Conservation (phyloP, 371 early-diverging fungal species). For the Entomophthora muscae region DNA sequence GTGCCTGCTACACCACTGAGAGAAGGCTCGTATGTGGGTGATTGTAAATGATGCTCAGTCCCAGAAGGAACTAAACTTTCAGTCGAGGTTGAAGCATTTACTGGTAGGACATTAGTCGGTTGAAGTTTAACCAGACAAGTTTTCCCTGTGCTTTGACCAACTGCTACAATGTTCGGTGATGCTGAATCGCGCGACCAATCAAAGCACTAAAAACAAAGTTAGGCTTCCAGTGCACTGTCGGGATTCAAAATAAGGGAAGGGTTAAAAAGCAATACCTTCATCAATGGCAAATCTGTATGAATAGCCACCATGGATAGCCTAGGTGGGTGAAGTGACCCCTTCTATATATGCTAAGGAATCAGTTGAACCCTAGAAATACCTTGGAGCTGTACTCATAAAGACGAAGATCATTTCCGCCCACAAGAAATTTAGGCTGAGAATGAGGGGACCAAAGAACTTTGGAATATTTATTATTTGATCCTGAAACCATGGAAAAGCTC, state of each 20-base stretch:
- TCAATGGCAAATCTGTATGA: constrained; percentile 33
- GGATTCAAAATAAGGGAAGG: neutral
- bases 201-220: constrained; percentile 28
- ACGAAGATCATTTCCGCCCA: constrained; percentile 1
- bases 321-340: constrained; percentile 14
- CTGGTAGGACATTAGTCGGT: neutral
- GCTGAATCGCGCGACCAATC: constrained; percentile 56
- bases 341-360: neutral
- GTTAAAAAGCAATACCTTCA: too few relatives aligned
- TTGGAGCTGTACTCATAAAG: constrained; percentile 7
- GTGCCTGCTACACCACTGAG: constrained; percentile 7
- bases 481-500: neutral
- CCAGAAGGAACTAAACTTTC: neutral
- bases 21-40: constrained; percentile 9
- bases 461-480: neutral
- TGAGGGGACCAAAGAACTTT: neutral
- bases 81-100: neutral
- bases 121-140: constrained; percentile 27
- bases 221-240: neutral
- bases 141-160: constrained; percentile 48
- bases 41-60: constrained; percentile 9
- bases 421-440: neutral
- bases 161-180: constrained; percentile 42
- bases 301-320: constrained; percentile 31
- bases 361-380: neutral